A percentile compares a stretch with the other conserved stretches of the same genome.
Evolutionary conservation across 192 early-diverging fungal species (phyloP).

Genomic region (Gigaspora rosea): DNA sequence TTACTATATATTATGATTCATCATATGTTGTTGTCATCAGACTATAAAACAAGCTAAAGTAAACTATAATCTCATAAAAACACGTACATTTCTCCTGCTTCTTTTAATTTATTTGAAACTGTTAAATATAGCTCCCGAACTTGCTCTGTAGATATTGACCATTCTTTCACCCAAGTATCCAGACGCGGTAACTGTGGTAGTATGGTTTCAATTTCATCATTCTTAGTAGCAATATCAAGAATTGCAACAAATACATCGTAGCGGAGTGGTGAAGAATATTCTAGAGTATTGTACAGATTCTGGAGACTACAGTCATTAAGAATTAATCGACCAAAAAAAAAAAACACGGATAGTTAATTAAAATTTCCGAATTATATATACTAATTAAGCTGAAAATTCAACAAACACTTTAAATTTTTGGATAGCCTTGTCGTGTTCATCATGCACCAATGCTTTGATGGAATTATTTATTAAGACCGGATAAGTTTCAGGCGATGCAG

Average conservation of each 20-base stretch:
- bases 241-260: constrained; percentile 74
- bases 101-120: constrained; percentile 63
- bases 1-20: constrained; percentile 19
- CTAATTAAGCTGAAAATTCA: too few relatives aligned
- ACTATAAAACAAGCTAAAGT: neutral
- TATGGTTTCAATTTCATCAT: constrained; percentile 68
- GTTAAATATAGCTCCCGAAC: constrained; percentile 63
- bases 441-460: constrained; percentile 6
- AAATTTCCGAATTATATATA: too few relatives aligned
- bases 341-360: neutral
- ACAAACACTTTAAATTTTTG: constrained; percentile 22
- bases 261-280: constrained; percentile 54
- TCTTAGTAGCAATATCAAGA: constrained; percentile 70
- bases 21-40: neutral
- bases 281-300: constrained; percentile 86
- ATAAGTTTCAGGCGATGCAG: constrained; percentile 26
- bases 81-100: constrained; percentile 61
- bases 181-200: constrained; percentile 64
- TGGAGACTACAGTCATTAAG: constrained; percentile 53
- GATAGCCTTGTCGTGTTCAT: constrained; percentile 26
- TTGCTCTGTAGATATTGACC: constrained; percentile 63
- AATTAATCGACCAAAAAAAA: neutral
- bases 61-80: neutral
- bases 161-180: constrained; percentile 67
- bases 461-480: constrained; percentile 9